Conservation (phyloP, 2,329 filamentous ascomycete genomes). For the Sporothrix inflata region DNA sequence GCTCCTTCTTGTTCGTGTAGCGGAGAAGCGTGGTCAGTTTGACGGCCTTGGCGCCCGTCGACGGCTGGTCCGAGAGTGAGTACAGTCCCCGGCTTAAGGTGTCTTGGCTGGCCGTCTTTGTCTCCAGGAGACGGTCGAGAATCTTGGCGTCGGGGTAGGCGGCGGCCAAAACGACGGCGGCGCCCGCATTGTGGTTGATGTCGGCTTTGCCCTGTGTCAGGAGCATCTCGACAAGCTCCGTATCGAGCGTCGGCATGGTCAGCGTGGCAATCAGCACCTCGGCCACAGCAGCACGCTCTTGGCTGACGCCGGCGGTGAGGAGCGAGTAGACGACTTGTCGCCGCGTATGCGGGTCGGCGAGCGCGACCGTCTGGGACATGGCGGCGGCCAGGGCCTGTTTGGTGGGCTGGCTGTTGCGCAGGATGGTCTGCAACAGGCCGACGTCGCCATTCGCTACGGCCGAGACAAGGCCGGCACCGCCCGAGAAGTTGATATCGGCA, state of each 20-base stretch:
- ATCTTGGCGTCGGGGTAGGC: conserved; percentile 52
- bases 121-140: conserved; percentile 51
- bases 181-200: conserved; percentile 53
- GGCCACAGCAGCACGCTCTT: conserved; percentile 44
- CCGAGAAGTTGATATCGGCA: conserved; percentile 58
- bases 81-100: conserved; percentile 51
- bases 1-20: conserved; percentile 44
- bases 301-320: conserved; percentile 48
- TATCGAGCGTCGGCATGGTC: conserved; percentile 52
- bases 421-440: conserved; percentile 49
- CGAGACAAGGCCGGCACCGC: conserved; percentile 52
- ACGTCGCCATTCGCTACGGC: conserved; percentile 55
- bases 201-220: conserved; percentile 57
- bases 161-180: conserved; percentile 47
- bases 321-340: conserved; percentile 54
- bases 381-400: conserved; percentile 51
- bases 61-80: conserved; percentile 48
- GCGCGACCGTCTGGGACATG: conserved; percentile 52
- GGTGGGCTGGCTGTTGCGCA: conserved; percentile 51
- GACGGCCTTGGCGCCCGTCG: conserved; percentile 50
- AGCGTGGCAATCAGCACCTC: conserved; percentile 51
- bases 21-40: conserved; percentile 55
- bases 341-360: conserved; percentile 48
- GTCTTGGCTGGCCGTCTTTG: conserved; percentile 50
- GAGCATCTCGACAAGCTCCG: conserved; percentile 53